These are phyloP conservation scores for Fusarium pininemorale DNA, from an alignment of 2,329 filamentous ascomycete genomes.

Conservation along the genomic window DNA sequence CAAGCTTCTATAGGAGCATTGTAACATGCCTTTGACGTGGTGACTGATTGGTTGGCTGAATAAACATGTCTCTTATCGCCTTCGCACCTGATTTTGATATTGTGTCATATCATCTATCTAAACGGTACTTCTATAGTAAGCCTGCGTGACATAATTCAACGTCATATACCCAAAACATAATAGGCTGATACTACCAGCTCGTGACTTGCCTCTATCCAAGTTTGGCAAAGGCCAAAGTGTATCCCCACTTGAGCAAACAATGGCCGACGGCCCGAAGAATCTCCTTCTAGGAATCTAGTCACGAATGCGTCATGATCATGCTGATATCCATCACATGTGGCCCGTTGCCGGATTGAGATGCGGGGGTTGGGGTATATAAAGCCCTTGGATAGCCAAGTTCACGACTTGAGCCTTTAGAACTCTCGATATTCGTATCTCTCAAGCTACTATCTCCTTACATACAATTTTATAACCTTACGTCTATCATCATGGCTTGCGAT, in stretches of 20 bases:
- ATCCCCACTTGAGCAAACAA: background rate
- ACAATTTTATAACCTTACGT: background rate
- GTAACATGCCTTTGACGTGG: background rate
- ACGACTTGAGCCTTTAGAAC: background rate
- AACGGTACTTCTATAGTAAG: background rate
- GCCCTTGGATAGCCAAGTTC: background rate
- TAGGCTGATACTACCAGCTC: background rate
- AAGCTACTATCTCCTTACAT: accelerated
- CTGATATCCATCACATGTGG: background rate
- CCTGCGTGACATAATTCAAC: too few species aligned
- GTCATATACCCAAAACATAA: background rate
- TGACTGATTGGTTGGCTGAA: background rate
- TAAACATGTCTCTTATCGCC: background rate
- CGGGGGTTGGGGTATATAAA: conserved; percentile 19
- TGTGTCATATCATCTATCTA: background rate
- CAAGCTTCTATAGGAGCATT: background rate
- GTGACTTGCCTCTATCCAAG: background rate
- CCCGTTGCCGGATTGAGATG: background rate
- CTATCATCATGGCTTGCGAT: conserved; percentile 6
- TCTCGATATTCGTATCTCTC: too few species aligned
- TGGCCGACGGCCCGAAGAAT: background rate
- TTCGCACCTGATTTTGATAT: background rate
- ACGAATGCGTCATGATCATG: conserved; percentile 9
- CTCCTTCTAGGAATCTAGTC: background rate
- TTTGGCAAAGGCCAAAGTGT: background rate